Conservation (phyloP, 495 filamentous ascomycete species). For the Penicillium coprophilum region DNA sequence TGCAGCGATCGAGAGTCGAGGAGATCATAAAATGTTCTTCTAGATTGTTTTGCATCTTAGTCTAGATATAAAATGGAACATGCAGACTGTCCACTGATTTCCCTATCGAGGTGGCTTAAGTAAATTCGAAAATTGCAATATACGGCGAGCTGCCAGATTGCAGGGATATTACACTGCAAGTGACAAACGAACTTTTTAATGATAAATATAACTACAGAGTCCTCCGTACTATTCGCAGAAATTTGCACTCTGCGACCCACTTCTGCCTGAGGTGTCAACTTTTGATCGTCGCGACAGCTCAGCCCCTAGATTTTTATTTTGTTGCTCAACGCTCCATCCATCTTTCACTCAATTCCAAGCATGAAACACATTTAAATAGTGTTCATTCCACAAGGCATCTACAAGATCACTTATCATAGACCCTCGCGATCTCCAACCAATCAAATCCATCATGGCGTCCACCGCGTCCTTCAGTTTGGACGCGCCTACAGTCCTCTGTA, state of each 20-base stretch:
- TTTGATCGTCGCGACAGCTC: not conserved
- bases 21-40: not conserved
- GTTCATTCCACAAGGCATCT: not conserved
- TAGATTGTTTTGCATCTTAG: not conserved
- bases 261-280: constrained; percentile 1
- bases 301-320: constrained; percentile 7
- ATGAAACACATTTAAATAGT: not conserved
- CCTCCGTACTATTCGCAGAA: not conserved
- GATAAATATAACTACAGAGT: not conserved
- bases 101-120: not conserved
- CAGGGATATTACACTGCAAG: not conserved
- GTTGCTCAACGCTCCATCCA: not conserved
- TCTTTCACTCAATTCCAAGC: not conserved
- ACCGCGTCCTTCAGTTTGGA: constrained; percentile 42
- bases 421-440: not conserved
- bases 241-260: not conserved
- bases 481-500: constrained; percentile 51
- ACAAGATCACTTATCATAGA: not conserved
- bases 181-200: not conserved
- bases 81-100: not conserved
- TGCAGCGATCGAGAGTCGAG: not conserved
- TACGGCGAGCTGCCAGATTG: not conserved
- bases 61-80: not conserved
- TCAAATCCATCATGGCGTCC: constrained; percentile 20
- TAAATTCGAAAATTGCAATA: not conserved